phyloP scores from a whole-genome alignment of 192 early-diverging fungal species.

The Backusella sp. region DNA sequence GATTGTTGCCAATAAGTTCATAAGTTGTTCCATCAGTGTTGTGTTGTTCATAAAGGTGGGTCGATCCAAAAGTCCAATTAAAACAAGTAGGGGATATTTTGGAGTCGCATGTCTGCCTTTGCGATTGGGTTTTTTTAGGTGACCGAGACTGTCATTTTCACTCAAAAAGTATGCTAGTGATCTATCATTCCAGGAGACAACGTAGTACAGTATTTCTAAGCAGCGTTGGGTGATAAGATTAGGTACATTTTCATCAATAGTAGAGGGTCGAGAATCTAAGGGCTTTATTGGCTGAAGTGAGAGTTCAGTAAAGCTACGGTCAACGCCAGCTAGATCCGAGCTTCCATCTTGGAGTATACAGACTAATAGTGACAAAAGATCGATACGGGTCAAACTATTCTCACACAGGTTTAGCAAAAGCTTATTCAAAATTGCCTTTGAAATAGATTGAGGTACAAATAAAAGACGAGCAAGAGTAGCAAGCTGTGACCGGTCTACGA shows the following conservation, averaged over 20 bases:
- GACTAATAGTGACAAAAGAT: constrained; percentile 85
- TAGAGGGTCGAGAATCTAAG: constrained; percentile 20
- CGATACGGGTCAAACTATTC: constrained; percentile 80
- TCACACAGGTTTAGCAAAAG: constrained; percentile 84
- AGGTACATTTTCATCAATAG: constrained; percentile 64
- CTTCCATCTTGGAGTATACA: constrained; percentile 86
- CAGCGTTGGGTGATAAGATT: constrained; percentile 89
- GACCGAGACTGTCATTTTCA: constrained; percentile 61
- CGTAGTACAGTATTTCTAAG: constrained; percentile 77
- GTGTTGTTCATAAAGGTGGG: constrained; percentile 80
- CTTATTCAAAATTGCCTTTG: constrained; percentile 59
- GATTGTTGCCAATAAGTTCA: constrained; percentile 79
- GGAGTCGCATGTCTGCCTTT: constrained; percentile 66
- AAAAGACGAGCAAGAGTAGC: constrained; percentile 85
- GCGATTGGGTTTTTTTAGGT: constrained; percentile 58
- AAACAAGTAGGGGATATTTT: constrained; percentile 68
- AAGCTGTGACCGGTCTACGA: constrained; percentile 80
- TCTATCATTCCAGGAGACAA: constrained; percentile 76
- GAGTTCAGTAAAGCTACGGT: constrained; percentile 74
- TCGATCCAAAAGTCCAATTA: constrained; percentile 82
- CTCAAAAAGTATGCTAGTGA: constrained; percentile 76
- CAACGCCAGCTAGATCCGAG: constrained; percentile 69
- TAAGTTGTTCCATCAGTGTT: constrained; percentile 82
- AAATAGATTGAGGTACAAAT: constrained; percentile 82
- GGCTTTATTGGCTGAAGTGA: constrained; percentile 48